These are phyloP conservation scores for Fusarium sp. DNA, from an alignment of 2,329 filamentous ascomycete genomes.

Conservation along the genomic window DNA sequence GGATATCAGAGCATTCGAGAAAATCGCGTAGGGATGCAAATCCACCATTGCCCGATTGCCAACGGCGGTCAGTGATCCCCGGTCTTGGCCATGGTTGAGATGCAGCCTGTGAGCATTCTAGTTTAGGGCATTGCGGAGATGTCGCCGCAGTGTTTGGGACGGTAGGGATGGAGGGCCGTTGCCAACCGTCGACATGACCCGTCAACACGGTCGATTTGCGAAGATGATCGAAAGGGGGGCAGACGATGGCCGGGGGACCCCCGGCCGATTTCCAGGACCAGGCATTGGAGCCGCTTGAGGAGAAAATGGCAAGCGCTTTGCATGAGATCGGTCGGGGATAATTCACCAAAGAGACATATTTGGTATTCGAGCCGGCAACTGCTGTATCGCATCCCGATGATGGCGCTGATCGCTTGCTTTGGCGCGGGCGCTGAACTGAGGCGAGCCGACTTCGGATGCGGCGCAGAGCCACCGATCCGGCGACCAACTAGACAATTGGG, in stretches of 20 bases:
- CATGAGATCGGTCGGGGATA: slow-evolving; percentile 41
- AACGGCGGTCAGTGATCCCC: slow-evolving; percentile 5
- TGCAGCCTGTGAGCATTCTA: slow-evolving; percentile 11
- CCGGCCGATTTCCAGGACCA: background rate
- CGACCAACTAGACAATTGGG: background rate
- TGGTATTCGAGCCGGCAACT: slow-evolving; percentile 30
- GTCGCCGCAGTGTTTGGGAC: slow-evolving; percentile 1
- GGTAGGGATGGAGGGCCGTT: slow-evolving; percentile 10
- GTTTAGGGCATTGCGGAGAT: slow-evolving; percentile 16
- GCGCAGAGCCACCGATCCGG: background rate
- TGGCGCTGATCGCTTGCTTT: slow-evolving; percentile 37
- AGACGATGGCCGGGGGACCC: slow-evolving; percentile 13
- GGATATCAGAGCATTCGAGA: slow-evolving; percentile 11
- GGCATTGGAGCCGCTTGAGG: slow-evolving; percentile 14
- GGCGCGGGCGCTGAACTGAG: slow-evolving; percentile 32
- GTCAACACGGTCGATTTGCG: slow-evolving; percentile 37
- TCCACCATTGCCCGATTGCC: slow-evolving; percentile 8
- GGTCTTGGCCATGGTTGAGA: slow-evolving; percentile 9
- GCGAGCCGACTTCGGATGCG: slow-evolving; percentile 28
- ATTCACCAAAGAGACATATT: slow-evolving; percentile 35
- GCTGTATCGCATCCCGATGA: slow-evolving; percentile 36
- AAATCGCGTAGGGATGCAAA: slow-evolving; percentile 14
- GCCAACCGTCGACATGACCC: slow-evolving; percentile 11
- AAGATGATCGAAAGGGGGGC: slow-evolving; percentile 35
- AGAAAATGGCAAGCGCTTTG: slow-evolving; percentile 25